A percentile compares a stretch with the other conserved stretches of the same genome.
Conservation (phyloP, 2,329 filamentous ascomycete species). For the Lecanicillium sp. region DNA sequence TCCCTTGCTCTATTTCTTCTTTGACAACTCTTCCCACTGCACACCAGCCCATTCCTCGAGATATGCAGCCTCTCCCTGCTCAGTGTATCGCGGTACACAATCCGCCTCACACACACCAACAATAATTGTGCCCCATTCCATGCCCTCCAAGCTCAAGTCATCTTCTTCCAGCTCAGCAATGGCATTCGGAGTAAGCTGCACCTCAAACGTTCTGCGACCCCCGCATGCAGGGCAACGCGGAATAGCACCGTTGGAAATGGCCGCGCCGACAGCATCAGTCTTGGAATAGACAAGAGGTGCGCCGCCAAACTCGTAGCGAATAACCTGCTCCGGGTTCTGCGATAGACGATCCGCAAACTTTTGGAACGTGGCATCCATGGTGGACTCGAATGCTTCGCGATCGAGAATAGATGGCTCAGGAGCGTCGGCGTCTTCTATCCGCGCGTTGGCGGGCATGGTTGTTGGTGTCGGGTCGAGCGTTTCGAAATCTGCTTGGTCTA, state of each 20-base stretch:
- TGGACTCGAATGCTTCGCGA: slow-evolving; percentile 63
- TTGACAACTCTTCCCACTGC: slow-evolving; percentile 80
- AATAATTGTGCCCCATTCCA: slow-evolving; percentile 97
- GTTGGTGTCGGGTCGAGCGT: slow-evolving; percentile 56
- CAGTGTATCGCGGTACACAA: slow-evolving; percentile 55
- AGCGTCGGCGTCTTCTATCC: slow-evolving; percentile 31
- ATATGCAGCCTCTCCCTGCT: slow-evolving; percentile 62
- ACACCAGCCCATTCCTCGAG: slow-evolving; percentile 96
- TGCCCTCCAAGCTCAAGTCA: slow-evolving; percentile 65
- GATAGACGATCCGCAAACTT: slow-evolving; percentile 70
- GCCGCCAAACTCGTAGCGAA: slow-evolving; percentile 72
- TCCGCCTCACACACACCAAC: slow-evolving; percentile 76
- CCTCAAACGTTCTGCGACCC: slow-evolving; percentile 70
- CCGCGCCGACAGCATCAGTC: slow-evolving; percentile 62
- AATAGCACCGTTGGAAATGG: slow-evolving; percentile 48
- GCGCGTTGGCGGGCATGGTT: slow-evolving; percentile 41
- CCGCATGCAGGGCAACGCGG: slow-evolving; percentile 74
- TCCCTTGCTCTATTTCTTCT: slow-evolving; percentile 19
- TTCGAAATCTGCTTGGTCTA: slow-evolving; percentile 87
- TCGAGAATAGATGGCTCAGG: slow-evolving; percentile 45
- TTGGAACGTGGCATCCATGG: slow-evolving; percentile 68
- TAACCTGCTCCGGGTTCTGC: slow-evolving; percentile 75
- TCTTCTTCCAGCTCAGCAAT: slow-evolving; percentile 83
- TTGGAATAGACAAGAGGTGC: slow-evolving; percentile 72
- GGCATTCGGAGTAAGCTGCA: slow-evolving; percentile 84